Base-by-base conservation (phyloP, 305 asterid species). In the Fraxinus greggii region DNA sequence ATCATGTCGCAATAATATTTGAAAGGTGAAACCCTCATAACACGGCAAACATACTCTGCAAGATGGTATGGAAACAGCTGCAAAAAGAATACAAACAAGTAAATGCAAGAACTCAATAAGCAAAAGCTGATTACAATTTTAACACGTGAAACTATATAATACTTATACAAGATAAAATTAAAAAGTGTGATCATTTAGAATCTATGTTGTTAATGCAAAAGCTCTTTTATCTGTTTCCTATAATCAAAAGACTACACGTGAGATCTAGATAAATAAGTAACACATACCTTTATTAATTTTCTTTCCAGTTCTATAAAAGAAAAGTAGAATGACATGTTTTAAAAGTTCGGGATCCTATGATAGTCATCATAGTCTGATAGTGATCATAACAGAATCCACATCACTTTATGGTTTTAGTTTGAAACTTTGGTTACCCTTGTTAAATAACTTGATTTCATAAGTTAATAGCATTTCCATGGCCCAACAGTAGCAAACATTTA, bases 61-160 rank as follows among this genome's bases (percentile, higher is more conserved):
- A 96, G 98, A 88, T 96, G 99, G 88, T 96, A 96, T 0, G 99
- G 99, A 61, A 90, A 96, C 82, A 96, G 83, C 99, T 96, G 98
- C 93, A 93, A 85, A 89, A 80, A 85, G 79, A 75, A 75, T 23
- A 51, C 40, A 5, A 73, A 81, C 70, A 82, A 78, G 82, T 79
- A 61, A 84, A 78, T 76, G 67, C 72, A 78, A 74, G 54, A 73
- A 72, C 75, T 74, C 31, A 79, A 82, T 81, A 80, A 54, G 65
- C 72, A 38, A 82, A 73, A 78, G 45, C 56, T 56, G 35, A 29
- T 48, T 19, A 65, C 28, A 75, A 79, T n/a, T 10, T 76, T 15
- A 5, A 42, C 35, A 79, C 24, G 9, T 31, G 80, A 69, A 82
- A 79, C 75, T 42, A 56, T 35, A 73, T 36, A 70, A 31, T 67